Base-by-base conservation (phyloP, 108 stramenopile species). In the Mediolabrus comicus region DNA sequence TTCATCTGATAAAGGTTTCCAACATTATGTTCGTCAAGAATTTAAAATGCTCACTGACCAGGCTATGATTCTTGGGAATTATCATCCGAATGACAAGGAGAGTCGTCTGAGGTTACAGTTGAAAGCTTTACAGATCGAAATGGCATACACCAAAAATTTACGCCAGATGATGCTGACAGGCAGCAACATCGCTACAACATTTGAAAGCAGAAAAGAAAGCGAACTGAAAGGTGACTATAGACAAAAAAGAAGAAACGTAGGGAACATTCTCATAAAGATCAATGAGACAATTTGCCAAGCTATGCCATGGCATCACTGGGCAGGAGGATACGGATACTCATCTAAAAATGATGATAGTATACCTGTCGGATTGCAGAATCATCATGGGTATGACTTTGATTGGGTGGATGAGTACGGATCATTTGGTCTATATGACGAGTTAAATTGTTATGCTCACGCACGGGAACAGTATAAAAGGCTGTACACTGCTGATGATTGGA, bases 371-470 rank as follows among this genome's bases (percentile, higher is more conserved):
- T 8, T 19, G 46, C 46, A 49, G 46, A 22, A n/a, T 19, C 46
- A 57, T 57, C 56, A 57, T 10, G 34, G 56, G 17, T 57, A 57
- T 33, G 29, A 32, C 56, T 57, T 57, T 57, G 56, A 57, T 57
- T 33, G 56, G 34, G n/a, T 57, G 8, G 17, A 57, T 16, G 56
- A 57, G 5, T 16, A 35, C 24, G 56, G 56, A 6, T 35, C 34
- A 22, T 32, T 32, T 5, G 56, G 30, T 33, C 31, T 57, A 17
- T 57, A 57, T 33, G 56, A 57, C 10, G 56, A 57, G 31, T 57
- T 57, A 4, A 14, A 57, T 4, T 57, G 56, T 19, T 57, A 32
- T 19, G 56, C 7, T 16, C 56, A 57, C 16, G 56, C 34, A 19
- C 1, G 8, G 56, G 6, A 16, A 8, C 56, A 57, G 30, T 3